Percentiles rank a stretch among this genome's conserved stretches.
phyloP scores from a whole-genome alignment of 2,329 filamentous ascomycete genomes.

The Cyphellophora europaea region DNA sequence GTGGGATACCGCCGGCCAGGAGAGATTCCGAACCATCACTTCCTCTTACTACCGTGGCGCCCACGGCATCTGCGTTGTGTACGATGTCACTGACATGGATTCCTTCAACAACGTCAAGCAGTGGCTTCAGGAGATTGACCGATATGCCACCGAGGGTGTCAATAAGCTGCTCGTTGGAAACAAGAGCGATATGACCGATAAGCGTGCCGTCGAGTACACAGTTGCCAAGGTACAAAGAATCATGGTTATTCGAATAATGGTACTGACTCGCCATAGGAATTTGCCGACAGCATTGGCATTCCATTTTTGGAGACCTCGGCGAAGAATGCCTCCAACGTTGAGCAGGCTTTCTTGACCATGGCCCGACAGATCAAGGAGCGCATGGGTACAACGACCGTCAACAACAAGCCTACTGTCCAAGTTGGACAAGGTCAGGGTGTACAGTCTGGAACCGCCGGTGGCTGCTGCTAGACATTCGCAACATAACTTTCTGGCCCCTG shows the following conservation, averaged over 20 bases:
- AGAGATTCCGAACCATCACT: constrained; percentile 99
- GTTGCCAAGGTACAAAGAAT: constrained; percentile 98
- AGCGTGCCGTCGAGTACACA: constrained; percentile 99
- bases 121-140: constrained; percentile 99
- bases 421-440: constrained; percentile 93
- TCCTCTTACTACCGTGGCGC: constrained; percentile 99
- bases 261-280: constrained; percentile 60
- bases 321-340: constrained; percentile 99
- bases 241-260: no score
- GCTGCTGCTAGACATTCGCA: constrained; percentile 67
- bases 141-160: constrained; percentile 96
- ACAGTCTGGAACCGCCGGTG: constrained; percentile 71
- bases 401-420: constrained; percentile 97
- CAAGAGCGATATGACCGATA: constrained; percentile 99
- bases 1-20: constrained; percentile 99
- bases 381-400: constrained; percentile 92
- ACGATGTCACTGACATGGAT: constrained; percentile 99
- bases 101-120: constrained; percentile 99
- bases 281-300: constrained; percentile 96
- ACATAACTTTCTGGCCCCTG: not conserved
- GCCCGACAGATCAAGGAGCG: constrained; percentile 99
- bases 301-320: constrained; percentile 99
- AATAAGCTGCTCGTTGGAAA: constrained; percentile 99
- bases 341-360: constrained; percentile 99
- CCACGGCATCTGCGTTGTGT: constrained; percentile 98